Percentiles rank a stretch among this genome's conserved stretches.
Conservation (phyloP, 805 yeast genomes). For the Wickerhamiella brachini region DNA sequence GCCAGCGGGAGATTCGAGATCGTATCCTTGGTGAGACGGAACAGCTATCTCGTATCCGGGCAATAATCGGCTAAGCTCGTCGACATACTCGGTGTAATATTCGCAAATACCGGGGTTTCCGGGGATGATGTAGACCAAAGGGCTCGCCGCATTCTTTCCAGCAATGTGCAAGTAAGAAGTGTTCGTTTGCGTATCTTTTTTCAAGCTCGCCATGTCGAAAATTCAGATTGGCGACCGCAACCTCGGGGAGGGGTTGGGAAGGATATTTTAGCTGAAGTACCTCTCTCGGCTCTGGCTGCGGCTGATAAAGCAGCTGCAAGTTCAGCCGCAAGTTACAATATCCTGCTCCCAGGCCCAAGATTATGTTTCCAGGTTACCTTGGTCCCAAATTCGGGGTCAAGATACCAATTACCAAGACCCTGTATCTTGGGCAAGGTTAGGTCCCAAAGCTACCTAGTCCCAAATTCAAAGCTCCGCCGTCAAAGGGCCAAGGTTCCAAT, state of each 20-base stretch:
- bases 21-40: conserved; percentile 54
- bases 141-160: conserved; percentile 7
- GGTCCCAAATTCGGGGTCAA: no score
- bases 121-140: conserved; percentile 47
- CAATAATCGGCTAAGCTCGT: conserved; percentile 27
- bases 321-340: no score
- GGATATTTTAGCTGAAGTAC: neutral
- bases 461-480: no score
- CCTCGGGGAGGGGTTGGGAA: neutral
- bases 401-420: no score
- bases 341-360: no score
- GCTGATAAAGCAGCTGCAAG: neutral
- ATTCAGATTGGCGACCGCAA: neutral
- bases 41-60: conserved; percentile 42
- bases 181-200: neutral
- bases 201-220: neutral
- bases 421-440: no score
- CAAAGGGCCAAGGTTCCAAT: no score
- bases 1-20: conserved; percentile 11
- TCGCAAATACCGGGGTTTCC: conserved; percentile 68
- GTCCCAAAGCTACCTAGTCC: no score
- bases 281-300: neutral
- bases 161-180: neutral
- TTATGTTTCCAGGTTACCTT: no score
- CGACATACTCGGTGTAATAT: conserved; percentile 45